Evolutionary conservation across 2,329 filamentous ascomycete species (phyloP).

Genomic region (Aspergillus jensenii): DNA sequence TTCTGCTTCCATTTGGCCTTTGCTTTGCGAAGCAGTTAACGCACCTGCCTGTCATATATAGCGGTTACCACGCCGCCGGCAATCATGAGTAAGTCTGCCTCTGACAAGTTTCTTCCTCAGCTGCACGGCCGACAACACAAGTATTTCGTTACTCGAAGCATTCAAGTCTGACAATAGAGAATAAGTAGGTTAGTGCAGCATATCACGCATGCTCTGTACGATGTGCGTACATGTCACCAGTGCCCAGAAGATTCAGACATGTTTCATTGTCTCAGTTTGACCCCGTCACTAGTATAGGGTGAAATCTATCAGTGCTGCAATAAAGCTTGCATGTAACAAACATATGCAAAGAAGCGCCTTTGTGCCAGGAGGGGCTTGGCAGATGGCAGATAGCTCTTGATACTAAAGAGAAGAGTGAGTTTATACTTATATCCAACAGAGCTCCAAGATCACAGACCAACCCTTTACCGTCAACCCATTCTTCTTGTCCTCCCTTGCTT

Average conservation of each 20-base stretch:
- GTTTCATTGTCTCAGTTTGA: too few species aligned
- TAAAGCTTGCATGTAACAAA: slow-evolving; percentile 61
- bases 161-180: too few species aligned
- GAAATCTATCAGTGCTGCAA: slow-evolving; percentile 60
- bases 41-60: not conserved
- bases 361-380: slow-evolving; percentile 68
- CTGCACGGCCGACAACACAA: not conserved
- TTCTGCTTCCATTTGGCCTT: slow-evolving; percentile 20
- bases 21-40: slow-evolving; percentile 44
- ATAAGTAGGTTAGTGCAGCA: too few species aligned
- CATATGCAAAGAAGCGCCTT: slow-evolving; percentile 71
- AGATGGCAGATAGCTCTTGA: slow-evolving; percentile 69
- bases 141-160: not conserved
- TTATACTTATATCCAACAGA: not conserved
- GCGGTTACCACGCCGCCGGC: not conserved
- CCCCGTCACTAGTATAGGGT: slow-evolving; percentile 52
- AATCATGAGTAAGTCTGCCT: not conserved
- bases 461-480: slow-evolving; percentile 68
- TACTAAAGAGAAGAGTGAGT: slow-evolving; percentile 49
- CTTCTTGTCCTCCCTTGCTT: slow-evolving; percentile 41
- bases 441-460: slow-evolving; percentile 32
- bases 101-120: not conserved
- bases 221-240: too few species aligned
- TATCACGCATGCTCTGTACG: too few species aligned
- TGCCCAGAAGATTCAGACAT: too few species aligned